These are phyloP conservation scores for Elongisporangium undulatum DNA, from an alignment of 352 stramenopile genomes.

Conservation along the genomic window DNA sequence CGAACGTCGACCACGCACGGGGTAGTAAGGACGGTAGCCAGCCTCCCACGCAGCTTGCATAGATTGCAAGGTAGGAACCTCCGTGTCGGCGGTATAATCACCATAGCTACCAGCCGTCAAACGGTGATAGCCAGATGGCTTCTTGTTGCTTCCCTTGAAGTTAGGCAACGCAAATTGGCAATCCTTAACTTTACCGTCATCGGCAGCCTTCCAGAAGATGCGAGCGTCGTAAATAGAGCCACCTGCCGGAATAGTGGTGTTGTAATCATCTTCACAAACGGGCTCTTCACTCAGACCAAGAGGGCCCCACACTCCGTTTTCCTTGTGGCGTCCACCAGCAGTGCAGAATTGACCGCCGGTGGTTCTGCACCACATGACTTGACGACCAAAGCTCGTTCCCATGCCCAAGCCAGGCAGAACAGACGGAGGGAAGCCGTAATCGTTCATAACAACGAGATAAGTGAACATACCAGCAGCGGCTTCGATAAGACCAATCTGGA, in stretches of 20 bases:
- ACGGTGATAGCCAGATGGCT: slow-evolving; percentile 21
- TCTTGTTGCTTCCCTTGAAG: slow-evolving; percentile 25
- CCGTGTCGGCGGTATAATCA: slow-evolving; percentile 18
- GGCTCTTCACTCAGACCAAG: slow-evolving; percentile 15
- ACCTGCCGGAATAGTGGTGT: slow-evolving; percentile 17
- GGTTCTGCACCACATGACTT: slow-evolving; percentile 76
- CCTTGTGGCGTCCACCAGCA: slow-evolving; percentile 21
- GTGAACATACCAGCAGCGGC: slow-evolving; percentile 84
- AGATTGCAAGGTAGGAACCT: slow-evolving; percentile 41
- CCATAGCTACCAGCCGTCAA: slow-evolving; percentile 23
- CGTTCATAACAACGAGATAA: slow-evolving; percentile 87
- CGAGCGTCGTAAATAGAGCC: slow-evolving; percentile 34
- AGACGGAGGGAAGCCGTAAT: slow-evolving; percentile 82
- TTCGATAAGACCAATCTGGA: slow-evolving; percentile 89
- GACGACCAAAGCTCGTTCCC: slow-evolving; percentile 54
- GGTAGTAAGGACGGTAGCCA: slow-evolving; percentile 69
- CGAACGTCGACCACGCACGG: slow-evolving; percentile 44
- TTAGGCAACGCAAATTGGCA: slow-evolving; percentile 67
- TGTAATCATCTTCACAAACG: slow-evolving; percentile 20
- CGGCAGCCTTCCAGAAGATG: slow-evolving; percentile 46
- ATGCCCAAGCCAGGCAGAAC: slow-evolving; percentile 53
- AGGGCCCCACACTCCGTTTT: slow-evolving; percentile 9
- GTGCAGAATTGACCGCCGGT: slow-evolving; percentile 52
- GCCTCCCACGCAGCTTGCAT: slow-evolving; percentile 36
- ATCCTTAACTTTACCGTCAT: slow-evolving; percentile 40